Evolutionary conservation across 257 asterid genomes (phyloP), one percentile per base, ranked within the genome.

Genomic region (Plantago major): DNA sequence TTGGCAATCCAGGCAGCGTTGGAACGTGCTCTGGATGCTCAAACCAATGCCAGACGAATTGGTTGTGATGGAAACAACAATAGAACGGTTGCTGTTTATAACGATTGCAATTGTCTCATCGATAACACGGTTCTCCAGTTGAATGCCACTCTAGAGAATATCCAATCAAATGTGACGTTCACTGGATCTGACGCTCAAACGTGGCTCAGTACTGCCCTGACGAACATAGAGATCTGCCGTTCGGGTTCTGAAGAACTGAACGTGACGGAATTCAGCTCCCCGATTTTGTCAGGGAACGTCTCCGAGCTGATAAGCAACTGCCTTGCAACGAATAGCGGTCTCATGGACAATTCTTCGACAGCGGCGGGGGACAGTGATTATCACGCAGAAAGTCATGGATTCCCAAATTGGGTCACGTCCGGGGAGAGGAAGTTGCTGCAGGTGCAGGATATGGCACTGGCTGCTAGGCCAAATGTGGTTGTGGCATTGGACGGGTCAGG

Each of bases 131-230:
- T 90, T 17, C 69, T 65, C 46, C 93, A 85, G 67, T 62, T 90
- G 5, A 82, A 71, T 68, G 57, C 58, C 19, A 76, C 87, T 3
- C 61, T 86, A 0, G 59, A 71, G 10, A 70, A 74, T 53, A 65
- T 81, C 16, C 50, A 0, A 28, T 51, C 71, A 15, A 76, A 74
- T 68, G 8, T 54, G 1, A 71, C 56, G 26, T 38, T 55, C 47
- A 33, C 74, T 2, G 75, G 56, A 15, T 64, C 58, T 30, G 90
- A 89, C 68, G 74, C 76, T 1, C 97, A 86, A 48, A 89, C 95
- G 28, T 89, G 97, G 97, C 91, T 89, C n/a, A 84, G 94, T 66
- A 66, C 95, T 0, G 85, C 97, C 2, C 64, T 82, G 30, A 86
- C 97, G 0, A 76, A 76, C 71, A 58, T 89, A 22, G 81, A 86